phyloP scores from a whole-genome alignment of 2,329 filamentous ascomycete species.

The Dryadomyces quercus-mongolicae region DNA sequence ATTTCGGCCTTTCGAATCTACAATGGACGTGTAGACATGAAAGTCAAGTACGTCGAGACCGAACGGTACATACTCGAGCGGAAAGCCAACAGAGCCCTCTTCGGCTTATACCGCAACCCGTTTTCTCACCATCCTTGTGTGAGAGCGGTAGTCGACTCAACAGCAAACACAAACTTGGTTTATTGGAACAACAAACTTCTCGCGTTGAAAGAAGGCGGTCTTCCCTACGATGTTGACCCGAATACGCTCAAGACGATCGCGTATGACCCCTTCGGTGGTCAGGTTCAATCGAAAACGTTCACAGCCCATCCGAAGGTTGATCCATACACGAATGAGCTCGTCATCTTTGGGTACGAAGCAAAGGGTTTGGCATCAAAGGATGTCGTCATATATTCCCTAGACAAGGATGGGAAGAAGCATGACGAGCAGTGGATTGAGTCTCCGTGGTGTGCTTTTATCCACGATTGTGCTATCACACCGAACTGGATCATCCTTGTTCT shows the following conservation, averaged over 20 bases:
- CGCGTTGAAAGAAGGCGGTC: constrained; percentile 40
- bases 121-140: constrained; percentile 6
- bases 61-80: constrained; percentile 12
- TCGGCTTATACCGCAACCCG: constrained; percentile 16
- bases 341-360: constrained; percentile 26
- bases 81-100: constrained; percentile 18
- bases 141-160: constrained; percentile 20
- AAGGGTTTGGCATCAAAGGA: constrained; percentile 24
- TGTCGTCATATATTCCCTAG: constrained; percentile 20
- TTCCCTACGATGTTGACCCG: constrained; percentile 37
- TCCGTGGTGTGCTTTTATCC: constrained; percentile 21
- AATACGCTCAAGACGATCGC: constrained; percentile 34
- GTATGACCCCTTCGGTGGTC: constrained; percentile 36
- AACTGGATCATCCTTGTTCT: constrained; percentile 21
- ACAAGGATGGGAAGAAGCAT: constrained; percentile 14
- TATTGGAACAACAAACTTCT: constrained; percentile 42
- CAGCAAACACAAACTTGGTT: constrained; percentile 37
- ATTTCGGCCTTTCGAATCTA: constrained; percentile 22
- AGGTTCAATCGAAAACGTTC: constrained; percentile 32
- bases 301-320: constrained; percentile 40
- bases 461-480: constrained; percentile 26
- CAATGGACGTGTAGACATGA: constrained; percentile 18
- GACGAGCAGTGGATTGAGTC: constrained; percentile 21
- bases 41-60: constrained; percentile 23
- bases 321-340: constrained; percentile 30